Base-by-base conservation (phyloP, 2,329 filamentous ascomycete species). In the Leptographium flavum region DNA sequence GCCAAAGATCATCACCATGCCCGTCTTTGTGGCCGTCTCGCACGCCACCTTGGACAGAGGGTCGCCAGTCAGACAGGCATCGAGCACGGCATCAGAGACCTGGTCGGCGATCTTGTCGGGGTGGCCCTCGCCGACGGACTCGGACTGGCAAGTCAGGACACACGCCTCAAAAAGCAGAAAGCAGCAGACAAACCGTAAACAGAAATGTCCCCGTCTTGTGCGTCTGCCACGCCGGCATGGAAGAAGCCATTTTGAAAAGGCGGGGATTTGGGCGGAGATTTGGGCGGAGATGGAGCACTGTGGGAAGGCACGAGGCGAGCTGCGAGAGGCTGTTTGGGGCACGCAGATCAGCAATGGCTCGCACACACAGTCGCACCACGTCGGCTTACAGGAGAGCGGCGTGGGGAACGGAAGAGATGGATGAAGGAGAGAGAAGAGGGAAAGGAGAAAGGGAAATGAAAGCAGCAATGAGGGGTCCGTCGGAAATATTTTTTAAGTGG, bases 11-110 rank as follows among this genome's bases (percentile, higher is more conserved):
- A 98, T 96, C 68, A 98, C 76, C 92, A 98, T 85, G 68, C 92
- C 92, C 57, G 92, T 98, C 85, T 98, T 98, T 73, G 92, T 94
- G 60, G 92, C 92, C 56, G 90, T 95, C 77, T 98, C 92, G 70
- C 92, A 98, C 65, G 92, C 92, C 58, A 96, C 83, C 78, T 96
- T 98, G 74, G 92, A 96, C 63, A 95, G 79, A 55, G 90, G 90
- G 66, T 98, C 92, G 69, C 92, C 83, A 52, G 74, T 74, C 62
- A 98, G 74, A 73, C 92, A 96, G 71, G 92, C 92, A 76, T 98
- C 92, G 73, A 98, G 88, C 61, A 98, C 79, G 59, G 92, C 90
- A 73, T 98, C 92, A 52, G 90, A 96, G 62, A 96, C 86, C 74
- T 98, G 92, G 66, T 98, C 92, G 67, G 84, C 86, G 64, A 94